Evolutionary conservation across 1,284 basidiomycete genomes (phyloP), one percentile per base, ranked within the genome.

Genomic region (Rugosomyces carneus): DNA sequence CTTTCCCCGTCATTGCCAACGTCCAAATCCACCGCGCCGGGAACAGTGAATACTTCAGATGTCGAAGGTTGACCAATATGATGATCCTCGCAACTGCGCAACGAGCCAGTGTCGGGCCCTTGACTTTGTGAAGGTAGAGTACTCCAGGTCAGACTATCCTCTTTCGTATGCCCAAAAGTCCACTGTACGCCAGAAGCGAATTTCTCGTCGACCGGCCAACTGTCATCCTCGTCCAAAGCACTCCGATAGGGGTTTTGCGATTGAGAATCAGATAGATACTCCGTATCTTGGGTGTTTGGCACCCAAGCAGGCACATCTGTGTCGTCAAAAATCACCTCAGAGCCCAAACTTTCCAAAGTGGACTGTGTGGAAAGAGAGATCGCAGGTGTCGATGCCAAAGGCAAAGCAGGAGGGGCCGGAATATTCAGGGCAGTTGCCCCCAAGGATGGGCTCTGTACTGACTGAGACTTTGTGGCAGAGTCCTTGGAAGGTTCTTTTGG

Each of bases 101-200:
- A 45, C 20, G 59, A 55, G 11, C 62, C 68, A 19, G 65, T 67
- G 49, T 72, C 68, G 19, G 53, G 57, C 42, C 61, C 52, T 46
- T 73, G 73, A 52, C 73, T 78, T 47, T 75, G 68, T 5, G 74
- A 76, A n/a, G 78, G 78, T 38, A 74, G 58, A 11, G 79, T 80
- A 53, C 80, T 84, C 84, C 84, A 85, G 9, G 84, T 83, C 68
- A 76, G 70, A 51, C 74, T 80, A 51, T 85, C 84, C 41, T 85
- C 81, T 51, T 75, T 71, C 64, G 49, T 67, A 58, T 44, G 65
- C 13, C 65, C 68, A 42, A 79, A 78, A 21, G 75, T 76, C 83
- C 84, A 86, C 48, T 75, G 67, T 5, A 66, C 67, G 6, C 66
- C 70, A 23, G 70, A 66, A 2, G 70, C 66, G 47, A 82, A 64